Evolutionary conservation across 2,329 filamentous ascomycete genomes (phyloP).

Genomic region (Lecanicillium sp.): DNA sequence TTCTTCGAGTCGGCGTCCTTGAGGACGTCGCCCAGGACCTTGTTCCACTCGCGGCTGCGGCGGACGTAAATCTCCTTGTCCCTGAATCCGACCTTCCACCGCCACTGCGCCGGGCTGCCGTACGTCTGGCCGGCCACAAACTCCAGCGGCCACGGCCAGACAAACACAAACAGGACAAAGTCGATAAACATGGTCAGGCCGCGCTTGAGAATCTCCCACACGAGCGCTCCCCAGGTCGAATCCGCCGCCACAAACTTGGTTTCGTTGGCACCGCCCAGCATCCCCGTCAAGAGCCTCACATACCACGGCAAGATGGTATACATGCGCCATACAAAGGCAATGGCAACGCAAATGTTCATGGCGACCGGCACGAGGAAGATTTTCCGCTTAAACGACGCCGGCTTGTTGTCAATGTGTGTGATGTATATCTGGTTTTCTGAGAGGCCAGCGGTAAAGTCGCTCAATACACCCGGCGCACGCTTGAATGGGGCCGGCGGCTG

Average conservation of each 20-base stretch:
- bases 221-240: constrained; percentile 49
- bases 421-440: constrained; percentile 70
- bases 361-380: constrained; percentile 73
- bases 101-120: constrained; percentile 63
- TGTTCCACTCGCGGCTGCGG: constrained; percentile 66
- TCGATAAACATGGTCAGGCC: constrained; percentile 65
- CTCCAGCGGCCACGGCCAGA: constrained; percentile 66
- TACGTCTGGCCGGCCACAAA: constrained; percentile 56
- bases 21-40: constrained; percentile 47
- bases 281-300: constrained; percentile 53
- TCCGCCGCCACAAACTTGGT: constrained; percentile 54
- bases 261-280: constrained; percentile 59
- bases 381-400: constrained; percentile 65
- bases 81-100: constrained; percentile 67
- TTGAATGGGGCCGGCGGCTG: constrained; percentile 59
- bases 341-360: constrained; percentile 63
- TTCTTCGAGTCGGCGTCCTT: constrained; percentile 42
- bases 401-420: constrained; percentile 70
- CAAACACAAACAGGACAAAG: constrained; percentile 58
- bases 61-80: constrained; percentile 75
- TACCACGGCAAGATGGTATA: constrained; percentile 68
- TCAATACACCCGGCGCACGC: constrained; percentile 52
- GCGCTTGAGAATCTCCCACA: constrained; percentile 50
- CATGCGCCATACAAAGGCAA: constrained; percentile 60
- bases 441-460: constrained; percentile 59